These are phyloP conservation scores for Mytilinidion resinicola DNA, from an alignment of 495 filamentous ascomycete genomes.

Conservation along the genomic window DNA sequence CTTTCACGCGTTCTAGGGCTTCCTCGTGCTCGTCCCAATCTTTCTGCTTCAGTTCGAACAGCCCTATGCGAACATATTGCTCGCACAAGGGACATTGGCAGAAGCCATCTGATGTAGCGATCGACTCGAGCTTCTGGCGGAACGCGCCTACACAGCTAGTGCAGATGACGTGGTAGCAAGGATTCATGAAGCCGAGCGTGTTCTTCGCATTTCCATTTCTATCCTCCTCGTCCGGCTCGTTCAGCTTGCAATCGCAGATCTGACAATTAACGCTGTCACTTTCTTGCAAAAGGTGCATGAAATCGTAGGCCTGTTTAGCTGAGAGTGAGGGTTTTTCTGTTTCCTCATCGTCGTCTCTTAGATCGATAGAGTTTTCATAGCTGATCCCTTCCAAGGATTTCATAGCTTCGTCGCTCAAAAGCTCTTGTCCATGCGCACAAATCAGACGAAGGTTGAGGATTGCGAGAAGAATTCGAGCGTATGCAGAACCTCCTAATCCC, in stretches of 20 bases:
- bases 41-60: constrained; percentile 60
- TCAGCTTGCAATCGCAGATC: constrained; percentile 58
- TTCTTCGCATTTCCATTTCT: constrained; percentile 42
- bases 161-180: constrained; percentile 81
- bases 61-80: constrained; percentile 48
- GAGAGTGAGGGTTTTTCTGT: constrained; percentile 43
- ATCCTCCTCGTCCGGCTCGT: constrained; percentile 13
- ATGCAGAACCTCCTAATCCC: constrained; percentile 71
- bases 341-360: constrained; percentile 67
- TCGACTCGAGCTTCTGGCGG: constrained; percentile 36
- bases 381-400: constrained; percentile 71
- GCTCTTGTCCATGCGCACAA: constrained; percentile 84
- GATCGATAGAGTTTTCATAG: constrained; percentile 72
- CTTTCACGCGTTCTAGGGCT: constrained; percentile 41
- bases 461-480: constrained; percentile 81
- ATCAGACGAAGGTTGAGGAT: constrained; percentile 86
- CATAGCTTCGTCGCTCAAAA: constrained; percentile 76
- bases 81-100: constrained; percentile 63
- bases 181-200: constrained; percentile 68
- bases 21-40: constrained; percentile 57
- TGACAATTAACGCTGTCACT: constrained; percentile 64
- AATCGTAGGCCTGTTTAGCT: constrained; percentile 69
- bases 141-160: constrained; percentile 58
- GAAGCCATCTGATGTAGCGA: constrained; percentile 34
- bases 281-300: constrained; percentile 73